phyloP scores from a whole-genome alignment of 139 green algal species.

The Chlorella vulgaris region DNA sequence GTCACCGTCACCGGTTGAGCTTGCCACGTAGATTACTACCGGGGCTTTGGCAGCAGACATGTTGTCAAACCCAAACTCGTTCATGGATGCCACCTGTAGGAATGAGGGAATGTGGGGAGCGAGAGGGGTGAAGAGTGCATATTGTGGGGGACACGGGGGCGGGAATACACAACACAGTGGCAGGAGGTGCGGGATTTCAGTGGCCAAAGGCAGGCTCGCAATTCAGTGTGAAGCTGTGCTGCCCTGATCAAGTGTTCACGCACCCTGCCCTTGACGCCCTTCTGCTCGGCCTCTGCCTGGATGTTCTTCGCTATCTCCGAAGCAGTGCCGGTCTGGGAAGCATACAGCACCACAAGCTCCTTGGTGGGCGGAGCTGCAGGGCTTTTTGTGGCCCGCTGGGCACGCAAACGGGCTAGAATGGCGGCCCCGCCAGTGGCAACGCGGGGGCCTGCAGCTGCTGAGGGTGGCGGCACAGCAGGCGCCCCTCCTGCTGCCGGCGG shows the following conservation, averaged over 20 bases:
- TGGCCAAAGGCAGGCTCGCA: too few relatives aligned
- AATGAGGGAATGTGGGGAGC: too few relatives aligned
- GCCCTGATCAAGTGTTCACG: too few relatives aligned
- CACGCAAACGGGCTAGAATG: slow-evolving; percentile 41
- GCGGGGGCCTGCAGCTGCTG: neutral
- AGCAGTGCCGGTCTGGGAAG: slow-evolving; percentile 90
- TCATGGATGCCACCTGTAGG: slow-evolving; percentile 62
- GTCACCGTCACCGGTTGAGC: slow-evolving; percentile 91
- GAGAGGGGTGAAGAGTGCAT: too few relatives aligned
- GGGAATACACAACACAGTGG: neutral
- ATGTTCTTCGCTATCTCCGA: slow-evolving; percentile 91
- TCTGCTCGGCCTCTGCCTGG: slow-evolving; percentile 69
- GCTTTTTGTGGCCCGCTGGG: slow-evolving; percentile 5
- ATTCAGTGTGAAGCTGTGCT: too few relatives aligned
- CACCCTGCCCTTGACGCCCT: slow-evolving; percentile 32
- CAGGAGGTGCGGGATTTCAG: neutral
- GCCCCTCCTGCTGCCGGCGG: neutral
- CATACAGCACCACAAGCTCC: slow-evolving; percentile 77
- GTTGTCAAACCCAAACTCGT: slow-evolving; percentile 78
- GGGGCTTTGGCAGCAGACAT: slow-evolving; percentile 47
- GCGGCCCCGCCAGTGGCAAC: slow-evolving; percentile 34
- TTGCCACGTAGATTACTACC: slow-evolving; percentile 65
- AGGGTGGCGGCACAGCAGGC: neutral
- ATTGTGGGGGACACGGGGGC: neutral
- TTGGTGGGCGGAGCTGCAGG: neutral